phyloP scores from a whole-genome alignment of 176 grass and related monocot genomes.

The Typha latifolia region DNA sequence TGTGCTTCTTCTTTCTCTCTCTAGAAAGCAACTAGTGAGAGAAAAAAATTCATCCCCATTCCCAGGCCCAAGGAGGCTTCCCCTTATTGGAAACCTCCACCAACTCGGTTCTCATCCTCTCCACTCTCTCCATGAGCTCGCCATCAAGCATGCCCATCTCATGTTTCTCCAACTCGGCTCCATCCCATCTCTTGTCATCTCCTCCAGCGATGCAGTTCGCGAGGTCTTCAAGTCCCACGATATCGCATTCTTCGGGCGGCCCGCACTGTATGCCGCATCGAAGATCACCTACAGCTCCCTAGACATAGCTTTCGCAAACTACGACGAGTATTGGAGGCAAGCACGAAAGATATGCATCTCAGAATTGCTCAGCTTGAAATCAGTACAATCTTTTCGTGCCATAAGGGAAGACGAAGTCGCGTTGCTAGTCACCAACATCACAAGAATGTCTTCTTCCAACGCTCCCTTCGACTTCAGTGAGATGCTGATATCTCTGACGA shows the following conservation, averaged over 20 bases:
- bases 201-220: constrained; percentile 35
- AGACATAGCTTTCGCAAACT: constrained; percentile 31
- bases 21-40: background rate
- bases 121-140: constrained; percentile 31
- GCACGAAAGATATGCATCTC: constrained; percentile 32
- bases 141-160: constrained; percentile 39
- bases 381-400: constrained; percentile 37
- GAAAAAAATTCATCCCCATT: background rate
- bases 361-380: constrained; percentile 41
- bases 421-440: constrained; percentile 16
- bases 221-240: constrained; percentile 37
- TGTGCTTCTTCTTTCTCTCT: constrained; percentile 15
- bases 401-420: constrained; percentile 42
- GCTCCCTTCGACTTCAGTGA: constrained; percentile 30
- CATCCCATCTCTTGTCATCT: constrained; percentile 47
- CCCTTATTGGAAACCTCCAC: constrained; percentile 72
- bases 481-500: constrained; percentile 24
- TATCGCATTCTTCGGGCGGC: constrained; percentile 39
- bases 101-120: constrained; percentile 46
- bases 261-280: constrained; percentile 11
- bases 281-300: constrained; percentile 38
- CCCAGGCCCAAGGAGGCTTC: constrained; percentile 35
- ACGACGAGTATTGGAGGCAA: constrained; percentile 38
- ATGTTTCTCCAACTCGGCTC: constrained; percentile 68
- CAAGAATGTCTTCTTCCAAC: background rate